phyloP scores from a whole-genome alignment of 208 protist genomes.

The Acanthamoeba castellanii region DNA sequence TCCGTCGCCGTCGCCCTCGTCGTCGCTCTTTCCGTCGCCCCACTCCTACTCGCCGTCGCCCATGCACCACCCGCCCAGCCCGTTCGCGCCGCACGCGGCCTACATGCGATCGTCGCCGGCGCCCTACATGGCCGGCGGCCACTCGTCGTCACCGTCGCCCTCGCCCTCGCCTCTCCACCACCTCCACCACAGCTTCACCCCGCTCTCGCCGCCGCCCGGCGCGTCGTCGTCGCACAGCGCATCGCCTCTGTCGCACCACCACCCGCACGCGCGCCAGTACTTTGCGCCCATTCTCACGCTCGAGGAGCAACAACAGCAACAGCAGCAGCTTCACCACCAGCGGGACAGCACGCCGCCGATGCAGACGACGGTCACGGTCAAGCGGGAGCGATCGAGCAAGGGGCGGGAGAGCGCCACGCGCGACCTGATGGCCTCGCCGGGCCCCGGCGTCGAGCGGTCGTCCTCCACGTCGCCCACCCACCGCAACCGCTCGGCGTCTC shows the following conservation, averaged over 20 bases:
- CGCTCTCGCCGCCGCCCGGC: neutral
- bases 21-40: neutral
- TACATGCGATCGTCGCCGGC: neutral
- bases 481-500: neutral
- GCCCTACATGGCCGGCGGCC: neutral
- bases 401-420: conserved; percentile 6
- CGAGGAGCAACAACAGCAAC: neutral
- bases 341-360: neutral
- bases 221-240: neutral
- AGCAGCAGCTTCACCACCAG: neutral
- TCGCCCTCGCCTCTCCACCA: neutral
- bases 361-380: neutral
- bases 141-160: neutral
- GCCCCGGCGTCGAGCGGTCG: neutral
- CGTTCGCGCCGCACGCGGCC: neutral
- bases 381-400: neutral
- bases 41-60: neutral
- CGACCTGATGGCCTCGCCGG: neutral
- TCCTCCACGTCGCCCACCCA: neutral
- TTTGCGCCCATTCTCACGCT: neutral
- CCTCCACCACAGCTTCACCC: neutral
- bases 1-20: neutral
- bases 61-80: neutral
- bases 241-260: neutral
- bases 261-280: neutral